A percentile compares a stretch with the other conserved stretches of the same genome.
These are phyloP conservation scores for Deuterostichococcus epilithicus DNA, from an alignment of 139 green algal genomes.

Conservation along the genomic window DNA sequence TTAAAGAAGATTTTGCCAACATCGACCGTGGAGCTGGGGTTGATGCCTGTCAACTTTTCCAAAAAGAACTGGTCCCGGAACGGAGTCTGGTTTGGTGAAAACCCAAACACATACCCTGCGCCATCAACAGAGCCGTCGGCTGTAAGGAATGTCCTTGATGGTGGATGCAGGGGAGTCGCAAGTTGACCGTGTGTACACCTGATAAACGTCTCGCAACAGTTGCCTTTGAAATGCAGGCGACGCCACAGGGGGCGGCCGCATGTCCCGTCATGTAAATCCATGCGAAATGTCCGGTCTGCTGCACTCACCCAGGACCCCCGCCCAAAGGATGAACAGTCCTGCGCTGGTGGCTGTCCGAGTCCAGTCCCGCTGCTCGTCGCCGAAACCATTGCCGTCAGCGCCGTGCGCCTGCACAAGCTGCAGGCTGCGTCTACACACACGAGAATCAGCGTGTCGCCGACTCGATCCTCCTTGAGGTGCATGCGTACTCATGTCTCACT, in stretches of 20 bases:
- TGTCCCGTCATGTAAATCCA: no score
- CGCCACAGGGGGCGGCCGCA: no score
- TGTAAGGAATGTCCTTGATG: neutral
- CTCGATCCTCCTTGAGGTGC: no score
- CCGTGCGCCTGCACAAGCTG: neutral
- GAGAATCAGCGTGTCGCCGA: no score
- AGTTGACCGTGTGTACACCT: no score
- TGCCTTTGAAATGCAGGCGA: no score
- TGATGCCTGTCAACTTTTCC: constrained; percentile 38
- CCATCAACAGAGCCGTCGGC: neutral
- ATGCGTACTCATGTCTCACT: no score
- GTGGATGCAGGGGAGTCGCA: neutral
- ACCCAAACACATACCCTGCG: constrained; percentile 62
- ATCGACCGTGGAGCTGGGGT: neutral
- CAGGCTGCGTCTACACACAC: neutral
- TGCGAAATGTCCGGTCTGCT: constrained; percentile 33
- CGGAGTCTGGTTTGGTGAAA: constrained; percentile 79
- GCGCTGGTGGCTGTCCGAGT: neutral
- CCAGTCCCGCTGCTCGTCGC: neutral
- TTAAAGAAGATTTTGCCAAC: neutral
- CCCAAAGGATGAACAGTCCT: neutral
- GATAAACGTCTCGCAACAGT: no score
- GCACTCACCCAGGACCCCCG: constrained; percentile 16
- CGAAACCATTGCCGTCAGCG: no score
- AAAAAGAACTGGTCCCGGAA: constrained; percentile 63